Percentiles rank a stretch among this genome's conserved stretches.
Conservation (phyloP, 257 asterid genomes). For the Ehretia macrophylla region DNA sequence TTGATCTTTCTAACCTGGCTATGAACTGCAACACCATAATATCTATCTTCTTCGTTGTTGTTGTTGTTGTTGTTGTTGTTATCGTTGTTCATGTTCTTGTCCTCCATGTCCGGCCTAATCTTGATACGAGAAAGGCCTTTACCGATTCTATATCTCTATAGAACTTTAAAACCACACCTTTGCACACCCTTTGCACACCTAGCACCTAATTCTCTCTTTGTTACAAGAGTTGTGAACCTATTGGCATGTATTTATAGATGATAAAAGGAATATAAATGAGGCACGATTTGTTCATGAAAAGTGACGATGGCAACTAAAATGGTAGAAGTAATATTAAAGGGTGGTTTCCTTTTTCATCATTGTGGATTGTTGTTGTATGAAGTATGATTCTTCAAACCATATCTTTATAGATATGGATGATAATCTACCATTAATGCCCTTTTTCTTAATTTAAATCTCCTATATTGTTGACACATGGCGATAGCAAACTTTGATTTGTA, state of each 20-base stretch:
- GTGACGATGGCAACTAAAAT: slow-evolving; percentile 13
- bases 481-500: not conserved
- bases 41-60: slow-evolving; percentile 17
- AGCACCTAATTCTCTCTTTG: slow-evolving; percentile 1
- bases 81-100: slow-evolving; percentile 4
- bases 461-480: slow-evolving; percentile 7
- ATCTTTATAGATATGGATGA: slow-evolving; percentile 3
- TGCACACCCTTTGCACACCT: slow-evolving; percentile 17
- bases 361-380: not conserved
- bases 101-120: slow-evolving; percentile 30
- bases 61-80: slow-evolving; percentile 4
- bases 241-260: slow-evolving; percentile 26
- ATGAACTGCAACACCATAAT: slow-evolving; percentile 51
- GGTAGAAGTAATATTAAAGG: slow-evolving; percentile 17
- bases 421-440: slow-evolving; percentile 22
- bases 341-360: not conserved
- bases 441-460: slow-evolving; percentile 7
- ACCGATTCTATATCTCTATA: too few species aligned
- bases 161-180: too few species aligned
- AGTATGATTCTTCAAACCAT: not conserved
- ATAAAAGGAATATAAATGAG: slow-evolving; percentile 1
- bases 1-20: slow-evolving; percentile 64
- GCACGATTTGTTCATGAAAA: slow-evolving; percentile 28
- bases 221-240: not conserved
- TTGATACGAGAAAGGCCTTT: slow-evolving; percentile 2